phyloP scores from a whole-genome alignment of 208 protist species.

The Acanthamoeba triangularis region DNA sequence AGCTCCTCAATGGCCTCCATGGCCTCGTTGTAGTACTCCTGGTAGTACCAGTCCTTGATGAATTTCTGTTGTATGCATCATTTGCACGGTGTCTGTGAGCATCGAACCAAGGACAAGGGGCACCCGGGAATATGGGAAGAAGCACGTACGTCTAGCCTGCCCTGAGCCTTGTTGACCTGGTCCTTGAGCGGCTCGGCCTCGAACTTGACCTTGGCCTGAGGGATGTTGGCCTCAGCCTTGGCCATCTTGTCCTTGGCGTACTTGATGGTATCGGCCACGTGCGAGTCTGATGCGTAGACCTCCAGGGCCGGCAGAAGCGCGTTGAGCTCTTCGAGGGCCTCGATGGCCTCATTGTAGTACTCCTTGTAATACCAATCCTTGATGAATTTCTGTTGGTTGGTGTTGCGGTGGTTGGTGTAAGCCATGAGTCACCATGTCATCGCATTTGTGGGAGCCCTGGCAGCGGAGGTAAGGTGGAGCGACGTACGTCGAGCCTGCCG shows the following conservation, averaged over 20 bases:
- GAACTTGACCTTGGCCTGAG: conserved; percentile 72
- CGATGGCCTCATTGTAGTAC: conserved; percentile 71
- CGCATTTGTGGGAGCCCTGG: not conserved
- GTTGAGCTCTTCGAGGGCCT: conserved; percentile 55
- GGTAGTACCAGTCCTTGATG: conserved; percentile 65
- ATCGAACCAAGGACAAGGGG: not conserved
- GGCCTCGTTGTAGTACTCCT: conserved; percentile 59
- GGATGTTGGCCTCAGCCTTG: conserved; percentile 69
- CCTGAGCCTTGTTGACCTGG: not conserved
- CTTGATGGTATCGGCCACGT: conserved; percentile 6
- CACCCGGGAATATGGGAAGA: not conserved
- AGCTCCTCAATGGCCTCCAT: conserved; percentile 68
- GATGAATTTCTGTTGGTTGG: not conserved
- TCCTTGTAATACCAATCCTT: conserved; percentile 66
- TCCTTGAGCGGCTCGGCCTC: conserved; percentile 59
- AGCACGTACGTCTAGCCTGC: conserved; percentile 6
- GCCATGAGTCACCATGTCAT: not conserved
- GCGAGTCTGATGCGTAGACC: not conserved
- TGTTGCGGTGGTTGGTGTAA: not conserved
- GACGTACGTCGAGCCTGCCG: conserved; percentile 55
- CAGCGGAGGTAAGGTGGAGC: too few species aligned
- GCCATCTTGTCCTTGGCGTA: conserved; percentile 29
- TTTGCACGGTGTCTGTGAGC: not conserved
- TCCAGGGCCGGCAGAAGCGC: conserved; percentile 29
- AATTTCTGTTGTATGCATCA: conserved; percentile 17